Evolutionary conservation across 1,284 basidiomycete genomes (phyloP).

Genomic region (Cutaneotrichosporon daszewskae): DNA sequence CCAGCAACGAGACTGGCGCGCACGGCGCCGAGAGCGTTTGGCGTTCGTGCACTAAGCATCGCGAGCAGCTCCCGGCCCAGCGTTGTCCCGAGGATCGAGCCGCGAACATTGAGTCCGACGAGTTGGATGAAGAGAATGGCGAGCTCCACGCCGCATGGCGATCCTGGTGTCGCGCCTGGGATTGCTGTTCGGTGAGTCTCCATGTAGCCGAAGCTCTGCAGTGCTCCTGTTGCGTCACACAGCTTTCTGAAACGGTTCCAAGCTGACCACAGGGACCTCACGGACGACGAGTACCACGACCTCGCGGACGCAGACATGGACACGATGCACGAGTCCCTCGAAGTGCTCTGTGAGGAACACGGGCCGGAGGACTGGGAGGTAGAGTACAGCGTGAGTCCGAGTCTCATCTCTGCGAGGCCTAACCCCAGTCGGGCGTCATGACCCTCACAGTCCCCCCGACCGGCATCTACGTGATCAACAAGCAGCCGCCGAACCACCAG

Average conservation of each 20-base stretch:
- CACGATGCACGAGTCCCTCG: constrained; percentile 68
- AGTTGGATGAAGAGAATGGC: no score
- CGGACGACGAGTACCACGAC: constrained; percentile 59
- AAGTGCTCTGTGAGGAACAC: constrained; percentile 64
- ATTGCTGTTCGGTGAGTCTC: constrained; percentile 15
- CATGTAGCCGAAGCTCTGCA: neutral
- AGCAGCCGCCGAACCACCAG: constrained; percentile 98
- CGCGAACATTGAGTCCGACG: no score
- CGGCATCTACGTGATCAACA: constrained; percentile 99
- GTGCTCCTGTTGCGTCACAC: neutral
- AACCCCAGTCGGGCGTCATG: constrained; percentile 71
- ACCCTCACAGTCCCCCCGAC: constrained; percentile 74
- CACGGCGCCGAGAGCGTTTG: no score
- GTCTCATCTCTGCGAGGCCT: neutral
- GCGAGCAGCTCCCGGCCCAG: no score
- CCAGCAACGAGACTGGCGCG: no score
- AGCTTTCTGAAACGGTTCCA: neutral
- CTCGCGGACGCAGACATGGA: constrained; percentile 81
- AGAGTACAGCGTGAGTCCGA: constrained; percentile 77
- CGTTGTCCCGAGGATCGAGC: no score
- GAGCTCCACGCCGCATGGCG: constrained; percentile 14
- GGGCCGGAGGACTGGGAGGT: constrained; percentile 66
- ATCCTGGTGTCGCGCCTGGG: constrained; percentile 12
- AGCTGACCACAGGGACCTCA: constrained; percentile 14
- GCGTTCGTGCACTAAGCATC: no score